Base-by-base conservation (phyloP, 164 flowering plant genomes). In the Magnolia kwangsiensis region DNA sequence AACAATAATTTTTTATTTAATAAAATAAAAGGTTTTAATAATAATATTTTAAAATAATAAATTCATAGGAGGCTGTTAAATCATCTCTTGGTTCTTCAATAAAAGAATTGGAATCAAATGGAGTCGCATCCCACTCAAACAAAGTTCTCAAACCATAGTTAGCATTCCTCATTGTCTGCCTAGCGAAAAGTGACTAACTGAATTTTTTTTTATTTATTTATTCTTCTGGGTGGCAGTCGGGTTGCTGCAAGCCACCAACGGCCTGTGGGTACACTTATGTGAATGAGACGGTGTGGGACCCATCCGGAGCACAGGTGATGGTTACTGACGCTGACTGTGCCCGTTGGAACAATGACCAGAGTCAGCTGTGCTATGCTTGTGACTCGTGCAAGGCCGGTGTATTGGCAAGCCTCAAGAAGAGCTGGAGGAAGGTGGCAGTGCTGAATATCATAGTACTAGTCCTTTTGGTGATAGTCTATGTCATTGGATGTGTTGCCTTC, bases 181-280 rank as follows among this genome's bases (percentile, higher is more conserved):
- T 3, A 37, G 45, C 45, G 45, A 37, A 37, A 37, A 37, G 45
- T 37, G 45, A 37, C 45, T 37, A 37, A 37, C 45, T 37, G 7
- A 37, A 37, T 37, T 37, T 37, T 27, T 27, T 4, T 37, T 37
- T 37, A 27, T 27, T 27, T 27, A 27, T 37, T 37, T 37, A 37
- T 37, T 3, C 45, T 4, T 37, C 45, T 5, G 45, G 45, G 45
- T 5, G 23, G 83, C 80, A 93, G 99, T 96, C 99, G 7, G 98
- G 99, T 8, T 96, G 99, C 76, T 96, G 98, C 89, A 96, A 96
- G 83, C 99, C 98, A n/a, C 99, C 91, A 0, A 84, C 96, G 7
- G 91, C 84, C 7, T 96, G 99, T 67, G 93, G 92, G 8, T 90
- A 61, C 74, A 63, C 66, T 2, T 92, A 90, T 71, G 67, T 65